Evolutionary conservation across 495 filamentous ascomycete species (phyloP).

Genomic region (Penicillium coprophilum): DNA sequence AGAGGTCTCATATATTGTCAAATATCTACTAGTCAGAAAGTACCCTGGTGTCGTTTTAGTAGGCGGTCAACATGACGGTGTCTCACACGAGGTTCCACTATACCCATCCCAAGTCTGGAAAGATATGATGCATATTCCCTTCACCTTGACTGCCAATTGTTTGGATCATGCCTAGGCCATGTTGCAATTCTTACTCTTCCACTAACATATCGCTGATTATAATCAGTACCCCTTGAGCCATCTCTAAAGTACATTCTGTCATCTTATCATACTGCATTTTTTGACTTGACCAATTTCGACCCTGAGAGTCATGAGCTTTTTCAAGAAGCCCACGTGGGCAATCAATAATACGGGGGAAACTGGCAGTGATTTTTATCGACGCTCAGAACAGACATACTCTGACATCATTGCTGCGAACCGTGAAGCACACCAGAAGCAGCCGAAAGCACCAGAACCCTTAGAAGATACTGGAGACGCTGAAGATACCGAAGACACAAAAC

Average conservation of each 20-base stretch:
- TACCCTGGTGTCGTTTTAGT: background rate
- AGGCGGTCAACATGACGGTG: background rate
- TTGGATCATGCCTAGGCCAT: background rate
- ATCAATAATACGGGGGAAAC: conserved; percentile 44
- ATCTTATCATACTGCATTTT: background rate
- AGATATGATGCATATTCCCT: background rate
- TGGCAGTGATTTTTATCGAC: conserved; percentile 62
- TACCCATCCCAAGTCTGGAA: background rate
- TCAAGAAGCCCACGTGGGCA: conserved; percentile 65
- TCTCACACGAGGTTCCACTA: background rate
- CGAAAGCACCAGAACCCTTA: conserved; percentile 14
- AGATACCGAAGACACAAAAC: background rate
- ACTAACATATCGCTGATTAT: conserved; percentile 1
- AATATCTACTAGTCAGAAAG: background rate
- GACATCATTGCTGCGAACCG: conserved; percentile 57
- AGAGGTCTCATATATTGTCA: background rate
- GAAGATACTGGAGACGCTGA: background rate
- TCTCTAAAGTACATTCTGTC: background rate
- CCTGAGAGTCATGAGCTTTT: conserved; percentile 50
- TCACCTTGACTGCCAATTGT: background rate
- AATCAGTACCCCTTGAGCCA: background rate
- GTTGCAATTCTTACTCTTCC: background rate
- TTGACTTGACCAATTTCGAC: background rate
- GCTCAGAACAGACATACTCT: conserved; percentile 61
- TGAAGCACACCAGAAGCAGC: conserved; percentile 31